phyloP scores from a whole-genome alignment of 2,329 filamentous ascomycete species.

The Colletotrichum sansevieriae region DNA sequence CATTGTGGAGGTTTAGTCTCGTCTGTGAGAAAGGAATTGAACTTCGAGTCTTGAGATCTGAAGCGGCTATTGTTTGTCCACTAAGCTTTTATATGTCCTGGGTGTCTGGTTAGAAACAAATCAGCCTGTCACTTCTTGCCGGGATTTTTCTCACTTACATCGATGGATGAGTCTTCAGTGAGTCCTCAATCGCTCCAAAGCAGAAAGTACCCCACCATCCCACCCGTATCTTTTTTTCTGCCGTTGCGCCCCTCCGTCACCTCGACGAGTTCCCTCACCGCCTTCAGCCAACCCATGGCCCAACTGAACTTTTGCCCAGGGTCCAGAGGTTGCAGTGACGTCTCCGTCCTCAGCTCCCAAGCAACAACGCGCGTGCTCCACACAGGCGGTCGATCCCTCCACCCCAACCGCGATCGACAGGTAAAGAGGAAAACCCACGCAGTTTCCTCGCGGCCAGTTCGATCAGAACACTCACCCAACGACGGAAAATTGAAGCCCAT shows the following conservation, averaged over 20 bases:
- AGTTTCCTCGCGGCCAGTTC: neutral
- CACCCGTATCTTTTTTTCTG: slow-evolving; percentile 38
- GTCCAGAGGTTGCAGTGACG: slow-evolving; percentile 34
- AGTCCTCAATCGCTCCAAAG: slow-evolving; percentile 35
- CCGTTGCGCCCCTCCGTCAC: slow-evolving; percentile 6
- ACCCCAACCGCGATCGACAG: slow-evolving; percentile 13
- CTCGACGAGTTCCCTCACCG: slow-evolving; percentile 14
- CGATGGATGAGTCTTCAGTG: slow-evolving; percentile 40
- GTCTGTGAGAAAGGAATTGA: neutral
- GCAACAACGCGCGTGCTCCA: slow-evolving; percentile 18
- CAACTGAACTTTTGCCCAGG: slow-evolving; percentile 33
- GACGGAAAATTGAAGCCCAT: neutral
- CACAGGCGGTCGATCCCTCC: neutral
- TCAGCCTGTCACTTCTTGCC: neutral
- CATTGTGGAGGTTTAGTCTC: slow-evolving; percentile 45
- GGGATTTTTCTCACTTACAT: slow-evolving; percentile 34
- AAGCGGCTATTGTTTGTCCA: too few relatives aligned
- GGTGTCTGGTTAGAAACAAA: neutral
- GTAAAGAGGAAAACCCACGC: neutral
- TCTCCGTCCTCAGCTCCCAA: slow-evolving; percentile 25
- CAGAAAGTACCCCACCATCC: slow-evolving; percentile 38
- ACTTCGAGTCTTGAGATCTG: too few relatives aligned
- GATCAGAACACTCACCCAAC: neutral
- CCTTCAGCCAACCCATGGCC: slow-evolving; percentile 10
- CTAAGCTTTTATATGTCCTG: too few relatives aligned